Evolutionary conservation across 2,329 filamentous ascomycete species (phyloP), one percentile per base, ranked within the genome.

Genomic region (Setomelanomma holmii): DNA sequence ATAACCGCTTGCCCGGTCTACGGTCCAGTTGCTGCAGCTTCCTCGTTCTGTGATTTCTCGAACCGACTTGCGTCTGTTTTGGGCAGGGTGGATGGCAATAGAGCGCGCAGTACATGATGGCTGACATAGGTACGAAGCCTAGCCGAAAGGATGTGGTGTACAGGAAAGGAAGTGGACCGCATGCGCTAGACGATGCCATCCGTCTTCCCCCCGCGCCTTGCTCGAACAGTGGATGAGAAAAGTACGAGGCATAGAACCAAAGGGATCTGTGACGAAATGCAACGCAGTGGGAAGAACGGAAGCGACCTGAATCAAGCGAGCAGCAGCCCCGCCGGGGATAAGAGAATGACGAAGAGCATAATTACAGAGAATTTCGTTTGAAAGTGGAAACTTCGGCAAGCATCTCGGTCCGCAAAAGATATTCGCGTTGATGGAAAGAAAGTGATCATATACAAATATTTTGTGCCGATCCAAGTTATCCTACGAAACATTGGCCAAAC

Each of bases 371-470:
- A 12, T 6, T 6, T 30, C 5, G 5, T n/a, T n/a, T n/a, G n/a
- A n/a, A n/a, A n/a, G n/a, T n/a, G n/a, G n/a, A n/a, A n/a, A n/a
- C n/a, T n/a, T n/a, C n/a, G n/a, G n/a, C n/a, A n/a, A n/a, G n/a
- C n/a, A n/a, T n/a, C n/a, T n/a, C n/a, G n/a, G n/a, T n/a, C n/a
- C n/a, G n/a, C n/a, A n/a, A n/a, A n/a, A n/a, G n/a, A n/a, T n/a
- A 46, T 65, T 63, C 56, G 60, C 56, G 48, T 55, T 53, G 49
- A 56, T 12, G 44, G 41, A 45, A 65, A 67, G 55, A 64, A 64
- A 57, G 63, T 61, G 53, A 61, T 63, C 63, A 58, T 65, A 58
- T 64, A 57, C 63, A 64, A 61, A 64, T 60, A 49, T 62, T 60
- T 53, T 54, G 54, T 65, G 60, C 53, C 46, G 61, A 64, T 35